A percentile compares a stretch with the other conserved stretches of the same genome.
These are phyloP conservation scores for Sophora flavescens DNA, from an alignment of 306 rosid genomes.

Conservation along the genomic window DNA sequence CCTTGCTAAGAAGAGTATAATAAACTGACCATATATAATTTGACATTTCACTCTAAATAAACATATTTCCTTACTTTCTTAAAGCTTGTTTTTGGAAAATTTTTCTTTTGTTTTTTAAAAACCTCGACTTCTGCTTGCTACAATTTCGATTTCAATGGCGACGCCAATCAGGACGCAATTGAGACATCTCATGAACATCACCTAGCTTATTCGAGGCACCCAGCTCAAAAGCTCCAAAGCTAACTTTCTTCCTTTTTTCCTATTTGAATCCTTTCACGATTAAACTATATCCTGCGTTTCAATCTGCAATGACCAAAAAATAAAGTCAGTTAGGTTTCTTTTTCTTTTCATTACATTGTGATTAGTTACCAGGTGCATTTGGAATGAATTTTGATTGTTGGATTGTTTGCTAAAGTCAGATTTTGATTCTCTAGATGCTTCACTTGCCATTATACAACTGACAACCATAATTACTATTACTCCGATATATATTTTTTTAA, in stretches of 20 bases:
- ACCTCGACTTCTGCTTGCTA: slow-evolving; percentile 19
- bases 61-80: slow-evolving; percentile 15
- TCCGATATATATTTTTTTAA: too few relatives aligned
- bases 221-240: slow-evolving; percentile 68
- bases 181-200: slow-evolving; percentile 74
- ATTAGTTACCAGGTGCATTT: background rate
- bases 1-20: too few relatives aligned
- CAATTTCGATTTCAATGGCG: slow-evolving; percentile 61
- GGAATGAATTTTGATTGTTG: background rate
- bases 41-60: slow-evolving; percentile 6
- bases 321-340: slow-evolving; percentile 12
- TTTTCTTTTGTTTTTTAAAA: background rate
- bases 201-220: slow-evolving; percentile 66
- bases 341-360: background rate
- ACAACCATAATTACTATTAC: too few relatives aligned
- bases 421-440: background rate
- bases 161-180: slow-evolving; percentile 67
- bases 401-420: background rate
- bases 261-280: background rate
- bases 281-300: too few relatives aligned
- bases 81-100: background rate
- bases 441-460: too few relatives aligned
- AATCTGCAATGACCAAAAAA: background rate
- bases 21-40: background rate
- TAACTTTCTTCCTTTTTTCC: background rate